These are phyloP conservation scores for Pezicula neosporulosa DNA, from an alignment of 2,329 filamentous ascomycete species.

Conservation along the genomic window DNA sequence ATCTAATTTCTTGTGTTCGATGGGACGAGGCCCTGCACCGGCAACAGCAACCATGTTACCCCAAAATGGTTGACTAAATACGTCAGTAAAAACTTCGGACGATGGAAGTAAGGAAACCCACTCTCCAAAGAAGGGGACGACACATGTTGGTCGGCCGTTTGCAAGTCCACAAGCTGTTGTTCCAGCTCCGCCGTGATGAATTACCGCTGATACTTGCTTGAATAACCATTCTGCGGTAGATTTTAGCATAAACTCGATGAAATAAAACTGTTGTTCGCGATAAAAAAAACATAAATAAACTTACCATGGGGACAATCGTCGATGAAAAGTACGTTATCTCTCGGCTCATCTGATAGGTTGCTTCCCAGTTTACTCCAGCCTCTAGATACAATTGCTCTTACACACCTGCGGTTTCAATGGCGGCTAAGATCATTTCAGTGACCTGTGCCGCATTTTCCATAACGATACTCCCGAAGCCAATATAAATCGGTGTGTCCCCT, in stretches of 20 bases:
- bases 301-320: constrained; percentile 10
- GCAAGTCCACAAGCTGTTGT: constrained; percentile 31
- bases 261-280: background rate
- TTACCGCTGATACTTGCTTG: constrained; percentile 28
- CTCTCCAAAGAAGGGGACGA: constrained; percentile 40
- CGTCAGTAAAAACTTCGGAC: background rate
- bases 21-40: constrained; percentile 34
- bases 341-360: background rate
- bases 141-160: constrained; percentile 32
- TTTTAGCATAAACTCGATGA: background rate
- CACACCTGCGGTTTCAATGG: constrained; percentile 28
- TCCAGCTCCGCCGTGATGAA: constrained; percentile 29
- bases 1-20: constrained; percentile 31
- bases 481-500: constrained; percentile 17
- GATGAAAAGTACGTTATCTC: constrained; percentile 8
- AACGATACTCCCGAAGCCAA: constrained; percentile 19
- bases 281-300: no score
- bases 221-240: constrained; percentile 30
- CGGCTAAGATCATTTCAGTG: constrained; percentile 31
- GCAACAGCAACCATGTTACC: constrained; percentile 35
- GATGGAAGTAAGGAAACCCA: constrained; percentile 1
- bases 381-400: constrained; percentile 32
- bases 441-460: constrained; percentile 31
- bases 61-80: constrained; percentile 37
- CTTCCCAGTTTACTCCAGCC: constrained; percentile 33